phyloP scores from a whole-genome alignment of 2,329 filamentous ascomycete species.

The Epichloe amarillans region DNA sequence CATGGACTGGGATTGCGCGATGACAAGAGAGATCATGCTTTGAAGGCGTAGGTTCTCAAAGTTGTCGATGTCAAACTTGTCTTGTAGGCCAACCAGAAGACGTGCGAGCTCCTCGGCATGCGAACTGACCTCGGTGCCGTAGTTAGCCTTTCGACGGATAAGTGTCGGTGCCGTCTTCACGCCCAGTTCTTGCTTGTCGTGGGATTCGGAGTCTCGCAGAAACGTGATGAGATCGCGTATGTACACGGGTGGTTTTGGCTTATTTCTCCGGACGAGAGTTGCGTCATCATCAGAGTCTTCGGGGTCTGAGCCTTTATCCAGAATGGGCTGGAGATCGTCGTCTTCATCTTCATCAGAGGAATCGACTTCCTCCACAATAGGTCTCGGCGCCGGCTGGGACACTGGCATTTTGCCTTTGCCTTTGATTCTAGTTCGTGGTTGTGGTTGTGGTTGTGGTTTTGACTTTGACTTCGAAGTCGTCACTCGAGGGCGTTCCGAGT shows the following conservation, averaged over 20 bases:
- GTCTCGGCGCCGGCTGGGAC: slow-evolving; percentile 20
- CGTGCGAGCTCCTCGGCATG: slow-evolving; percentile 72
- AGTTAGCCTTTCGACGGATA: slow-evolving; percentile 77
- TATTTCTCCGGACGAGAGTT: slow-evolving; percentile 71
- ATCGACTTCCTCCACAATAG: slow-evolving; percentile 54
- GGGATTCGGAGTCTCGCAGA: slow-evolving; percentile 68
- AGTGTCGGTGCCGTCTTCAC: slow-evolving; percentile 63
- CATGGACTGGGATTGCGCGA: slow-evolving; percentile 64
- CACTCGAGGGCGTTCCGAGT: background rate
- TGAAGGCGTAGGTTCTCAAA: slow-evolving; percentile 68
- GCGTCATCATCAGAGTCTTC: slow-evolving; percentile 92
- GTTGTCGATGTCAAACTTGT: slow-evolving; percentile 68
- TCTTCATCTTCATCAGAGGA: slow-evolving; percentile 50
- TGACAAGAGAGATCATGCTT: slow-evolving; percentile 67
- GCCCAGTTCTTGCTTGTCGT: slow-evolving; percentile 71
- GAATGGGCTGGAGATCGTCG: slow-evolving; percentile 24
- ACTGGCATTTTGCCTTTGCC: slow-evolving; percentile 13
- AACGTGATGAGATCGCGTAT: slow-evolving; percentile 72
- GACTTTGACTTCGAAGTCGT: background rate
- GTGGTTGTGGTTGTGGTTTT: background rate
- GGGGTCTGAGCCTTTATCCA: slow-evolving; percentile 74
- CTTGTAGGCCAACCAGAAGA: slow-evolving; percentile 65
- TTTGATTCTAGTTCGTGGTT: background rate
- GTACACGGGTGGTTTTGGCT: slow-evolving; percentile 76
- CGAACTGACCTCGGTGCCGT: slow-evolving; percentile 76